These are phyloP conservation scores for Phytophthora cactorum DNA, from an alignment of 352 stramenopile genomes.

Conservation along the genomic window DNA sequence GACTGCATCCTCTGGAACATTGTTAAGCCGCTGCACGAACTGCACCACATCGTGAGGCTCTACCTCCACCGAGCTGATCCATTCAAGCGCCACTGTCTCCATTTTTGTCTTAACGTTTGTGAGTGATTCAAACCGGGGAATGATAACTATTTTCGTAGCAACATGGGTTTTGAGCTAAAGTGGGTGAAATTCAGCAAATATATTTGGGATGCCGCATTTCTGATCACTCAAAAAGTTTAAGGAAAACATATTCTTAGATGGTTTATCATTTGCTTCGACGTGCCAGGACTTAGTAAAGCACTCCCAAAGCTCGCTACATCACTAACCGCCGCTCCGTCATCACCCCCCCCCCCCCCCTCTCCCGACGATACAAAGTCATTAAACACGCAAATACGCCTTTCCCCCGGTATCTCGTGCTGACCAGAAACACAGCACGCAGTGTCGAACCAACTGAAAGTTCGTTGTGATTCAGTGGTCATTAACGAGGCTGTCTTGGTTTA, in stretches of 20 bases:
- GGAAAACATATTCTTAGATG: no score
- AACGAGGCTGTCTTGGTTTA: no score
- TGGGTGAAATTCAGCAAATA: no score
- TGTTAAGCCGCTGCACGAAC: constrained; percentile 58
- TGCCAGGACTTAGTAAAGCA: not conserved
- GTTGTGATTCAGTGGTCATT: no score
- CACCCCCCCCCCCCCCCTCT: not conserved
- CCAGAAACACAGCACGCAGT: not conserved
- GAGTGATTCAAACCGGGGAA: not conserved
- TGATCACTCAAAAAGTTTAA: no score
- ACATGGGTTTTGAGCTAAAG: no score
- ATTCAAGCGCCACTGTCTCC: constrained; percentile 60
- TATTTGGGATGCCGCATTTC: no score
- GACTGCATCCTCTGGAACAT: constrained; percentile 46
- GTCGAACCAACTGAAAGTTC: no score
- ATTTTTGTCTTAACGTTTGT: constrained; percentile 16
- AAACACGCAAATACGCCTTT: not conserved
- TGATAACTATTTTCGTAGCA: not conserved
- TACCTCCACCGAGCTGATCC: constrained; percentile 41
- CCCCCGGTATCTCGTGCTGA: not conserved
- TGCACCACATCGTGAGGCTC: constrained; percentile 39
- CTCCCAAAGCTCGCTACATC: not conserved
- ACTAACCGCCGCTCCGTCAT: not conserved
- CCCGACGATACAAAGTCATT: not conserved
- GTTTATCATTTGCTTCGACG: no score